These are phyloP conservation scores for Suillus clintonianus DNA, from an alignment of 768 basidiomycete species.

Conservation along the genomic window DNA sequence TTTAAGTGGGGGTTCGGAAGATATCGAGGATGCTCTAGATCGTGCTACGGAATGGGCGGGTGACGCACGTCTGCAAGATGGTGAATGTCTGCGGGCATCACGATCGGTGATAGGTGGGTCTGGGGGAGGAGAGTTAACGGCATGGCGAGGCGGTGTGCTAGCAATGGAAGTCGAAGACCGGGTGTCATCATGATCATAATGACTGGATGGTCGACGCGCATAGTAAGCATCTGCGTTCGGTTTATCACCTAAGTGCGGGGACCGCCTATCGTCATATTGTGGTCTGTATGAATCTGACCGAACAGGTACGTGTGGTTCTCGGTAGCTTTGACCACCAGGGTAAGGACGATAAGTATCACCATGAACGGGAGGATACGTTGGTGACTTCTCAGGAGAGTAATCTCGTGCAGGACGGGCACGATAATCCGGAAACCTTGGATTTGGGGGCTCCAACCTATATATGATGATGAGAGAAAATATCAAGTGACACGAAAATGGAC, in stretches of 20 bases:
- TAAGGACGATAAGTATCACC: slow-evolving; percentile 56
- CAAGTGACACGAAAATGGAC: slow-evolving; percentile 27
- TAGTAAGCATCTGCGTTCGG: slow-evolving; percentile 25
- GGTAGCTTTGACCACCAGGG: slow-evolving; percentile 33
- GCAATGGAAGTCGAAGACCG: slow-evolving; percentile 32
- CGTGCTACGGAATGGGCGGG: slow-evolving; percentile 18
- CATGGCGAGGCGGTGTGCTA: slow-evolving; percentile 32
- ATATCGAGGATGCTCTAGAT: slow-evolving; percentile 31
- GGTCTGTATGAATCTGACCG: slow-evolving; percentile 56
- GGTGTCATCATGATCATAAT: slow-evolving; percentile 27
- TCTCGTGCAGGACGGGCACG: slow-evolving; percentile 36
- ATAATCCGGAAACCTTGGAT: slow-evolving; percentile 39
- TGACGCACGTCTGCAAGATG: slow-evolving; percentile 15
- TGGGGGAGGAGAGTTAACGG: slow-evolving; percentile 23
- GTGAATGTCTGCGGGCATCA: slow-evolving; percentile 1
- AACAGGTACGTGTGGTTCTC: slow-evolving; percentile 40
- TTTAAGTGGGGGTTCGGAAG: slow-evolving; percentile 32
- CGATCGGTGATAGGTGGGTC: slow-evolving; percentile 18
- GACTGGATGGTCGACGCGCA: slow-evolving; percentile 20
- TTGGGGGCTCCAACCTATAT: slow-evolving; percentile 26
- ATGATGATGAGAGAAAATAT: slow-evolving; percentile 16
- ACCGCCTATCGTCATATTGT: slow-evolving; percentile 37
- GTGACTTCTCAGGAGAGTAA: slow-evolving; percentile 37
- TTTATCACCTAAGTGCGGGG: slow-evolving; percentile 33
- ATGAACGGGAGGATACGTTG: slow-evolving; percentile 32